phyloP scores from a whole-genome alignment of 495 filamentous ascomycete genomes.

The Xylaria acuta region DNA sequence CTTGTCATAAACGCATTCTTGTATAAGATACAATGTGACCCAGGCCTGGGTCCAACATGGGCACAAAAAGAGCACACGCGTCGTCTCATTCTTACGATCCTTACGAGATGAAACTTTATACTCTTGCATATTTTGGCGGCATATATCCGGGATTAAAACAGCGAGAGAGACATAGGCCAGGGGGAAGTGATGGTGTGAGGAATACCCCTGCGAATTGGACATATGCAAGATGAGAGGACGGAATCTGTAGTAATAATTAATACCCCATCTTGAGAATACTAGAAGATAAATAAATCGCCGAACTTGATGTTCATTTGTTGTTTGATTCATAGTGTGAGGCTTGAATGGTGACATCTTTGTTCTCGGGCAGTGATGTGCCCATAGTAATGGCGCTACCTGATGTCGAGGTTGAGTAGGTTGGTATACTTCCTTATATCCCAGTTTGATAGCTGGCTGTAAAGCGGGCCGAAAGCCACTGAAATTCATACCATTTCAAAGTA shows the following conservation, averaged over 20 bases:
- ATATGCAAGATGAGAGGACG: conserved; percentile 22
- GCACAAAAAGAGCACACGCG: conserved; percentile 28
- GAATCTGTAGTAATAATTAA: conserved; percentile 42
- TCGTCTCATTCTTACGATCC: conserved; percentile 51
- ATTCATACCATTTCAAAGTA: neutral
- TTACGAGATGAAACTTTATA: conserved; percentile 44
- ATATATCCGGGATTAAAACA: conserved; percentile 5
- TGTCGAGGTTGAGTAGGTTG: neutral
- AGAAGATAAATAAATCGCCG: conserved; percentile 31
- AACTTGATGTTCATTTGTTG: conserved; percentile 32
- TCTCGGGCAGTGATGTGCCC: neutral
- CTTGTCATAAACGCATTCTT: conserved; percentile 27
- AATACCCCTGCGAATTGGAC: conserved; percentile 13
- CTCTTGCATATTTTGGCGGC: conserved; percentile 26
- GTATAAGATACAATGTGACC: conserved; percentile 29
- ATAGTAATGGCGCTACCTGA: neutral
- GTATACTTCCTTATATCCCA: neutral
- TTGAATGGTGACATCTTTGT: neutral
- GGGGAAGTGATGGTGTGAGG: neutral
- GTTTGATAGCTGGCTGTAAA: neutral
- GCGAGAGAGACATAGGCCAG: neutral
- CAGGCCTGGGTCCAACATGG: conserved; percentile 13
- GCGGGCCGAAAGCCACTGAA: neutral
- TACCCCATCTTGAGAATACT: conserved; percentile 26
- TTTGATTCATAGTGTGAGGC: neutral